Base-by-base conservation (phyloP, 192 early-diverging fungal species). In the Coemansia sp. region DNA sequence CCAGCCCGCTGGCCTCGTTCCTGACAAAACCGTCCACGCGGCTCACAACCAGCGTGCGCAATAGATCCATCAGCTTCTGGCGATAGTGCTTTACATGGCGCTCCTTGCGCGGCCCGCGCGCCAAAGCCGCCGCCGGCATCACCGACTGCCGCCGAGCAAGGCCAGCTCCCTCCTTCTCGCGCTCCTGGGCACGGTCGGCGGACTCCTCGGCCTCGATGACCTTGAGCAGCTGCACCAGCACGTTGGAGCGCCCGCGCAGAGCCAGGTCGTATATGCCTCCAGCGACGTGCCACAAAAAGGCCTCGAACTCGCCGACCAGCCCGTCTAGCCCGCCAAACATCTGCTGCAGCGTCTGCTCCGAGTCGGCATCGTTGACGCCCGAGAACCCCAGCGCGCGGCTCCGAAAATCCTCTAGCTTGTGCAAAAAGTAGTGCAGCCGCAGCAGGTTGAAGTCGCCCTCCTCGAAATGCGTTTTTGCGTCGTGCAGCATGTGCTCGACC, bases 171-270 rank as follows among this genome's bases (percentile, higher is more conserved):
- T 69, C 71, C 6, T 22, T 61, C 70, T 62, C 69, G n/a, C 72
- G 65, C 64, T 74, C 66, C 59, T 70, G 67, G 3, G 55, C 61
- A 14, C 73, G 67, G 78, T 99, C 97, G 1, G 89, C 88, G 9
- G 78, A 73, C 72, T 99, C 97, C 69, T 99, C 97, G 16, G 73
- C 75, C 72, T 99, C 97, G 53, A 99, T 89, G 24, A 98, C 89
- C 63, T 99, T 99, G 63, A 93, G 88, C 32, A 99, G 58, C 46
- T 89, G 85, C 7, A 99, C 90, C n/a, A 99, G 83, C 10, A 88
- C 78, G 1, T 90, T 82, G 0, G 83, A 79, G 35, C 90, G 83
- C 18, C 82, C 85, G 28, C 81, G 79, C 70, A 86, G 86, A 2
- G 89, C 88, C 56, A 99, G 77, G 4, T 91, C 88, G 34, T 95